Percentiles rank a stretch among this genome's conserved stretches.
Evolutionary conservation across 768 basidiomycete genomes (phyloP).

Genomic region (Dentipellis fragilis): DNA sequence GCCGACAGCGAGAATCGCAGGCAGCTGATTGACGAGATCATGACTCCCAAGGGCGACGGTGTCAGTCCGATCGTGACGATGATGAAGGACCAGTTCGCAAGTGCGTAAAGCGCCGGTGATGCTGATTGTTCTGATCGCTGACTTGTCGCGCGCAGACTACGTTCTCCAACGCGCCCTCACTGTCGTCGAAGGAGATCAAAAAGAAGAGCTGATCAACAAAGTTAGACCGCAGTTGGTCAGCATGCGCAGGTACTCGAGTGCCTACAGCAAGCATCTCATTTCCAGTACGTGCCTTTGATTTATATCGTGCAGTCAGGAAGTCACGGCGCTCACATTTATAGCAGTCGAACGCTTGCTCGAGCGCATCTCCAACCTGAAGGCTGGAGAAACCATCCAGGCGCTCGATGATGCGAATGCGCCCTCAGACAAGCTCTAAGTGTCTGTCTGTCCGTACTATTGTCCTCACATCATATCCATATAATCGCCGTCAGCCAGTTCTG

Average conservation of each 20-base stretch:
- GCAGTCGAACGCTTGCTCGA: slow-evolving; percentile 64
- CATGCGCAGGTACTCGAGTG: slow-evolving; percentile 64
- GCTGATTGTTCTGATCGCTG: neutral
- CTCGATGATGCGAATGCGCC: slow-evolving; percentile 6
- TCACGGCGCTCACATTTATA: neutral
- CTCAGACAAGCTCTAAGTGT: neutral
- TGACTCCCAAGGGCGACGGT: slow-evolving; percentile 54
- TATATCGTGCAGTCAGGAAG: neutral
- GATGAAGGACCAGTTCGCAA: slow-evolving; percentile 86
- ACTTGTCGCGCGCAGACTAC: slow-evolving; percentile 44
- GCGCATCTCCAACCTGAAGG: slow-evolving; percentile 26
- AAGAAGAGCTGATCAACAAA: slow-evolving; percentile 47
- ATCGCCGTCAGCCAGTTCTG: neutral
- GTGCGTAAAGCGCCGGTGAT: slow-evolving; percentile 33
- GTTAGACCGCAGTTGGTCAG: slow-evolving; percentile 58
- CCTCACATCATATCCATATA: neutral
- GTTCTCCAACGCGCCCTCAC: slow-evolving; percentile 73
- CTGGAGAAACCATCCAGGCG: slow-evolving; percentile 8
- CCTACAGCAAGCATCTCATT: slow-evolving; percentile 71
- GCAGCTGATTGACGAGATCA: slow-evolving; percentile 72
- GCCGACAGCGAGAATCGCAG: slow-evolving; percentile 57
- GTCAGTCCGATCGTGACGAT: slow-evolving; percentile 55
- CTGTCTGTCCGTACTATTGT: too few species aligned
- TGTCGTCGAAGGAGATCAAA: slow-evolving; percentile 64
- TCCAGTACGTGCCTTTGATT: slow-evolving; percentile 47